phyloP scores from a whole-genome alignment of 2,329 filamentous ascomycete genomes.

The Ophiocordyceps camponoti-floridani region DNA sequence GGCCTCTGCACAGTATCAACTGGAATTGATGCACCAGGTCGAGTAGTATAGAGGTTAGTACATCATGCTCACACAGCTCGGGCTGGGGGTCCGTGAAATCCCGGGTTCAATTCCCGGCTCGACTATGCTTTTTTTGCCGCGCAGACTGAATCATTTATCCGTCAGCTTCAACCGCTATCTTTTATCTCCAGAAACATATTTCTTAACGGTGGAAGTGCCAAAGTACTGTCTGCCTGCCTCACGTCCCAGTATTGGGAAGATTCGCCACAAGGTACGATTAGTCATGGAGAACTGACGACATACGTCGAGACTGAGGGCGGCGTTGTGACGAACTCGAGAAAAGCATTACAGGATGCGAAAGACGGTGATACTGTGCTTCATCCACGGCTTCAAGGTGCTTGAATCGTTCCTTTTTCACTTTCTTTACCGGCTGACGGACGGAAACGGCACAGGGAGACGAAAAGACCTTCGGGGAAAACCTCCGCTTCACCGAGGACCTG shows the following conservation, averaged over 20 bases:
- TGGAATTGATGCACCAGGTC: background rate
- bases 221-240: too few species aligned
- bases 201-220: too few species aligned
- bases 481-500: constrained; percentile 55
- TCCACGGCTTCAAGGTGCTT: constrained; percentile 68
- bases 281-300: background rate
- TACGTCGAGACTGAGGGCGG: background rate
- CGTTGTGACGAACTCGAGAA: too few species aligned
- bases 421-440: too few species aligned
- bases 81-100: background rate
- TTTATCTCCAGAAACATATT: too few species aligned
- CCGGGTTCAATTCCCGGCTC: background rate
- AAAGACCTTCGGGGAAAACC: constrained; percentile 51
- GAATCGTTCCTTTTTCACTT: too few species aligned
- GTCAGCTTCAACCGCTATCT: too few species aligned
- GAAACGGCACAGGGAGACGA: constrained; percentile 40
- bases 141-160: too few species aligned
- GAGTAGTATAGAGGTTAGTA: background rate
- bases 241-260: too few species aligned
- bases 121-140: background rate
- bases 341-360: constrained; percentile 33
- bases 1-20: background rate
- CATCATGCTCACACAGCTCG: background rate
- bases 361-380: constrained; percentile 65
- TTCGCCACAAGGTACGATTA: too few species aligned